Conservation (phyloP, 371 early-diverging fungal species). For the Rhizopus sp. region DNA sequence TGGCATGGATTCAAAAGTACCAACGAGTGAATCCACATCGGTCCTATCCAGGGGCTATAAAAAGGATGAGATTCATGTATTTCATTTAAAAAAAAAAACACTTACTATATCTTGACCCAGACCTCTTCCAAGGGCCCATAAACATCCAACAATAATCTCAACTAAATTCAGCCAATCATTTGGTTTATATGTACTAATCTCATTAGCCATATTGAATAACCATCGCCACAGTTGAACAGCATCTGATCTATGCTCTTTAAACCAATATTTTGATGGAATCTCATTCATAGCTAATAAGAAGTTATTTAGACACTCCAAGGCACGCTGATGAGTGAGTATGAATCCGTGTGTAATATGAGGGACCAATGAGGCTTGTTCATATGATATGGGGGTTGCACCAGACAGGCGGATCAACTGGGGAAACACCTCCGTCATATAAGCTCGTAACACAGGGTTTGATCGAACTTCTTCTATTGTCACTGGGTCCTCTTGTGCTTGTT, state of each 20-base stretch:
- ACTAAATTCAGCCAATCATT: constrained; percentile 46
- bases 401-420: constrained; percentile 57
- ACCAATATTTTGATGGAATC: constrained; percentile 68
- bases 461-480: constrained; percentile 16
- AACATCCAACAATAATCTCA: constrained; percentile 67
- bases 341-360: constrained; percentile 53
- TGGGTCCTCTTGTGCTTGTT: constrained; percentile 43
- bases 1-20: constrained; percentile 48
- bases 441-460: constrained; percentile 49
- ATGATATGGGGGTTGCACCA: constrained; percentile 56
- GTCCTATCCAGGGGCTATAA: constrained; percentile 44
- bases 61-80: background rate
- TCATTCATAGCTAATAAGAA: constrained; percentile 73
- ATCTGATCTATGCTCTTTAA: constrained; percentile 53
- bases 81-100: background rate
- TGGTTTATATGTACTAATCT: constrained; percentile 26
- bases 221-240: constrained; percentile 66
- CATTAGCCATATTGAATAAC: constrained; percentile 46
- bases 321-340: constrained; percentile 64
- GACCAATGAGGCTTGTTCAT: constrained; percentile 42
- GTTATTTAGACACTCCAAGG: constrained; percentile 78
- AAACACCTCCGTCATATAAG: constrained; percentile 47
- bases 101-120: constrained; percentile 59
- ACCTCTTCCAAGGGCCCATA: constrained; percentile 77
- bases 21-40: constrained; percentile 55